Percentiles rank a stretch among this genome's conserved stretches.
phyloP scores from a whole-genome alignment of 176 grass and related monocot species.

The Stipa capillata region DNA sequence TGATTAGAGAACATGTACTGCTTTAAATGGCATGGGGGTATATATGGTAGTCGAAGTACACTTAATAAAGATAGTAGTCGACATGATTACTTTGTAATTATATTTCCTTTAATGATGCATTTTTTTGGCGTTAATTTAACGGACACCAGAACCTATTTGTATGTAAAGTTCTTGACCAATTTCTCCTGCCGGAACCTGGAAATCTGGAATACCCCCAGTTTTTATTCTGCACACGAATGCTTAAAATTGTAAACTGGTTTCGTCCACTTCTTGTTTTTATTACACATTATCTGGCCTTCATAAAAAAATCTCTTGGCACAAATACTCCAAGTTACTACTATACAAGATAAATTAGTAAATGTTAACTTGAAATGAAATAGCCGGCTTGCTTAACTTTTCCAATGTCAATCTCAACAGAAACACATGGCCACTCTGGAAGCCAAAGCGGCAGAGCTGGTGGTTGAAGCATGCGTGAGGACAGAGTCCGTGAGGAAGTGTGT shows the following conservation, averaged over 20 bases:
- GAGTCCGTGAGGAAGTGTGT: conserved; percentile 83
- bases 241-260: not conserved
- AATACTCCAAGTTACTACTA: not conserved
- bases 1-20: not conserved
- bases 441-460: conserved; percentile 73
- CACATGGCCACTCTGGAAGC: conserved; percentile 77
- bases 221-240: not conserved
- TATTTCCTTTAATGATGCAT: not conserved
- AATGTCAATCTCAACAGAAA: conserved; percentile 38
- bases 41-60: not conserved
- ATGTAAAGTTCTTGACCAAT: not conserved
- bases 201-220: not conserved
- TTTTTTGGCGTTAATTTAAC: not conserved
- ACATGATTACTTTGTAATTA: not conserved
- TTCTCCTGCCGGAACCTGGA: not conserved
- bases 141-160: not conserved
- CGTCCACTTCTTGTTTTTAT: not conserved
- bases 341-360: not conserved
- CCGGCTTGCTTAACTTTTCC: not conserved
- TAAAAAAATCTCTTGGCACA: not conserved
- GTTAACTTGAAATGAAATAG: not conserved
- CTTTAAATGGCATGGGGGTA: not conserved
- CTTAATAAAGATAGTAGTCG: conserved; percentile 5
- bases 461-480: conserved; percentile 80
- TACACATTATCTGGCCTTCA: not conserved